Base-by-base conservation (phyloP, 345 rosid genomes). In the Euphorbia pulcherrima region DNA sequence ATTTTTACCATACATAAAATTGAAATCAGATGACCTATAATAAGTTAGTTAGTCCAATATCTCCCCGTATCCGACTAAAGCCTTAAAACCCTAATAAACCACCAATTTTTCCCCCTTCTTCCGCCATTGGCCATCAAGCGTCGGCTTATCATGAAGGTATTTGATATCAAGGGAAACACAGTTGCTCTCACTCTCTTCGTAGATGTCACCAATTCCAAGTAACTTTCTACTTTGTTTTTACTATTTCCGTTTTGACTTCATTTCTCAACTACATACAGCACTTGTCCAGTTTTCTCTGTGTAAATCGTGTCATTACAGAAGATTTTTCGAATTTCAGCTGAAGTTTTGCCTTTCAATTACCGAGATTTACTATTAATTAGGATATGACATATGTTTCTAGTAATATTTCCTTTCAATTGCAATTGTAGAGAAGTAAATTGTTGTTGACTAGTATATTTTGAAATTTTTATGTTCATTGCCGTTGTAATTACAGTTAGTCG, bases 141-240 rank as follows among this genome's bases (percentile, higher is more conserved):
- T 33, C 40, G 40, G 55, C 26, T 52, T 57, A 68, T 73, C 58
- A 90, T 85, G 98, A 90, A 85, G 81, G 81, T 74, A 20, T 88
- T 80, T 70, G 68, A 79, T 28, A 74, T 90, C 67, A 67, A 62
- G 30, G 82, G 83, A 61, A 82, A 68, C 76, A 71, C 84, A 64
- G 86, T 92, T 70, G 78, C 89, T 54, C 82, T 90, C 60, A 64
- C 88, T 57, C 91, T 87, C 79, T 90, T 88, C 74, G 58, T 77
- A 35, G 86, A 85, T 44, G 98, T 89, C 84, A 75, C 84, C 79
- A 88, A 92, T 58, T 85, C 92, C 79, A 88, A 83, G 94, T 89
- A 79, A 54, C 60, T 75, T 68, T 29, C 60, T 21, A 2, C 63
- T 63, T 47, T 44, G 6, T 10, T 57, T 9, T 64, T 16, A 28